A percentile compares a stretch with the other conserved stretches of the same genome.
These are phyloP conservation scores for Candida sithepensis DNA, from an alignment of 805 yeast genomes.

Conservation along the genomic window DNA sequence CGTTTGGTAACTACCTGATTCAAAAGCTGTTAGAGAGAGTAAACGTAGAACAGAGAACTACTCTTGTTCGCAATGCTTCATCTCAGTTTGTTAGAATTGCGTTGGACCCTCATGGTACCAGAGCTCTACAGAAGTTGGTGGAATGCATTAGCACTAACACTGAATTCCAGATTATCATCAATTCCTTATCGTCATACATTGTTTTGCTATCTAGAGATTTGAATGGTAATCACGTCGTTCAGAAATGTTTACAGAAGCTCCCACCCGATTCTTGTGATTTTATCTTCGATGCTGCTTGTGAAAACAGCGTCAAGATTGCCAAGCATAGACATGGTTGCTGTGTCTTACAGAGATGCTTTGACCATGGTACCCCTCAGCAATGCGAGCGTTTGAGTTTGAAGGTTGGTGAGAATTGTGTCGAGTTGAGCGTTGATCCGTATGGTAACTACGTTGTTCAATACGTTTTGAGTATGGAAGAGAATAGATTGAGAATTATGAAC, in stretches of 20 bases:
- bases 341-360: slow-evolving; percentile 91
- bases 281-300: slow-evolving; percentile 80
- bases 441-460: slow-evolving; percentile 98
- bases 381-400: slow-evolving; percentile 60
- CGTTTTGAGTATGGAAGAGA: slow-evolving; percentile 49
- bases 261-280: slow-evolving; percentile 72
- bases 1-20: slow-evolving; percentile 94
- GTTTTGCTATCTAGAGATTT: slow-evolving; percentile 80
- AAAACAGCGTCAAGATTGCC: slow-evolving; percentile 74
- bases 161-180: slow-evolving; percentile 54
- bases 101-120: slow-evolving; percentile 90
- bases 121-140: slow-evolving; percentile 89
- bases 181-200: slow-evolving; percentile 51
- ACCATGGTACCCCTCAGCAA: slow-evolving; percentile 75
- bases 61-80: slow-evolving; percentile 66
- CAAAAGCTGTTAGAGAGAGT: slow-evolving; percentile 86
- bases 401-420: slow-evolving; percentile 66
- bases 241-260: slow-evolving; percentile 80
- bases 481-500: slow-evolving; percentile 28
- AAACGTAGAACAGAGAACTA: slow-evolving; percentile 61
- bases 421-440: slow-evolving; percentile 83
- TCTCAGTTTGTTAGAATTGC: slow-evolving; percentile 77
- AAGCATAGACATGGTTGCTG: slow-evolving; percentile 98
- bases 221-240: slow-evolving; percentile 96
- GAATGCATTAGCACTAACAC: slow-evolving; percentile 72